Base-by-base conservation (phyloP, 331 rosid species). In the Stylosanthes scabra region DNA sequence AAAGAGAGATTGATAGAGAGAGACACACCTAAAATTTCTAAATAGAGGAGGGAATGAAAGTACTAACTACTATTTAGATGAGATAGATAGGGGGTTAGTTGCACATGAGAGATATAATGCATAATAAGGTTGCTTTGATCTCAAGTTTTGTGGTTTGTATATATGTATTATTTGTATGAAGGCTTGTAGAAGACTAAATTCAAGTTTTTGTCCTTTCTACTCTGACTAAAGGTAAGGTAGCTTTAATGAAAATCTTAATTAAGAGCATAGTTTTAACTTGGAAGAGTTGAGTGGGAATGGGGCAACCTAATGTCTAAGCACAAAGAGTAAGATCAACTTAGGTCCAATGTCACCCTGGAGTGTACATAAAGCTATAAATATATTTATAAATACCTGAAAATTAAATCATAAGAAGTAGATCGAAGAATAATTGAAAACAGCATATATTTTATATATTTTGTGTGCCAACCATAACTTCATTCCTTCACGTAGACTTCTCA, bases 401-500 rank as follows among this genome's bases (percentile, higher is more conserved):
- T 29, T 2, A 74, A 55, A 68, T 64, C 59, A 60, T 5, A 74
- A 76, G 50, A 71, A 51, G 51, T 45, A 27, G 64, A 41, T n/a
- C 56, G 39, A 47, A 71, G 3, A 70, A 58, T n/a, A 70, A 44
- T 29, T 28, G 54, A 62, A 59, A 34, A 31, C 27, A 55, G 44
- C 16, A 73, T 41, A 9, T 9, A 9, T 45, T 45, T 9, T 45
- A 29, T 29, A 29, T 29, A 4, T 2, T 45, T 45, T 45, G 9
- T 45, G 77, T 74, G 45, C 91, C 84, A 86, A 83, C 87, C 80
- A 88, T 77, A 80, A 82, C 74, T 78, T 70, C 70, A 84, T 88
- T 89, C 80, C 94, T 89, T 87, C 88, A 85, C 87, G 89, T 87
- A 79, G 83, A 87, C 92, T 83, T 85, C 76, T 83, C 85, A 85